Percentiles rank a stretch among this genome's conserved stretches.
Conservation (phyloP, 106 monocot species). For the Posidonia australis region DNA sequence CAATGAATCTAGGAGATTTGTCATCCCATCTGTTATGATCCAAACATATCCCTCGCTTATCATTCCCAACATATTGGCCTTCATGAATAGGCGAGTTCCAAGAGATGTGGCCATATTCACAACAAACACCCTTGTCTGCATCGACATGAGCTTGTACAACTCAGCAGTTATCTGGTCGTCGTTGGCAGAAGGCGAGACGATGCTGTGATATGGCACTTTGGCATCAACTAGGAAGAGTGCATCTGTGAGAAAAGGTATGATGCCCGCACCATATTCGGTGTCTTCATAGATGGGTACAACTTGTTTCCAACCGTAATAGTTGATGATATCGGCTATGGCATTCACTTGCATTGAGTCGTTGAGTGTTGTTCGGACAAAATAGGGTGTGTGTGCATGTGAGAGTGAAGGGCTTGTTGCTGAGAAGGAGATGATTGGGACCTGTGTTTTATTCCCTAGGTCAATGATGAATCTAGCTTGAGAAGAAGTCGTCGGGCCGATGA, state of each 20-base stretch:
- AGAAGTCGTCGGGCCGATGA: slow-evolving; percentile 14
- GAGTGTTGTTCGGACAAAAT: slow-evolving; percentile 10
- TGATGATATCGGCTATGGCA: slow-evolving; percentile 5
- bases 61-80: slow-evolving; percentile 16
- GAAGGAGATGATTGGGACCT: slow-evolving; percentile 20
- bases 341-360: slow-evolving; percentile 2
- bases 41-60: slow-evolving; percentile 18
- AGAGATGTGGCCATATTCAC: slow-evolving; percentile 8
- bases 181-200: slow-evolving; percentile 2
- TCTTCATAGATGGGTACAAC: slow-evolving; percentile 21
- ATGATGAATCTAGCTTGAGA: slow-evolving; percentile 1
- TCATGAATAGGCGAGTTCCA: slow-evolving; percentile 9
- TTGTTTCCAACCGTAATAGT: slow-evolving; percentile 6
- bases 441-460: slow-evolving; percentile 12
- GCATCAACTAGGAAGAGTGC: slow-evolving; percentile 1
- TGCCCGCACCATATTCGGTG: slow-evolving; percentile 13
- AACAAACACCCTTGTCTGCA: slow-evolving; percentile 15
- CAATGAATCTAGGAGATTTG: background rate
- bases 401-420: background rate
- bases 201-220: slow-evolving; percentile 5
- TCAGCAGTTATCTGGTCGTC: slow-evolving; percentile 3
- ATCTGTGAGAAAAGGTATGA: slow-evolving; percentile 20
- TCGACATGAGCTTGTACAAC: background rate
- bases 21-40: slow-evolving; percentile 18
- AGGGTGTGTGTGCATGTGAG: background rate